These are phyloP conservation scores for Babesia bigemina DNA, from an alignment of 169 alveolate species.

Conservation along the genomic window DNA sequence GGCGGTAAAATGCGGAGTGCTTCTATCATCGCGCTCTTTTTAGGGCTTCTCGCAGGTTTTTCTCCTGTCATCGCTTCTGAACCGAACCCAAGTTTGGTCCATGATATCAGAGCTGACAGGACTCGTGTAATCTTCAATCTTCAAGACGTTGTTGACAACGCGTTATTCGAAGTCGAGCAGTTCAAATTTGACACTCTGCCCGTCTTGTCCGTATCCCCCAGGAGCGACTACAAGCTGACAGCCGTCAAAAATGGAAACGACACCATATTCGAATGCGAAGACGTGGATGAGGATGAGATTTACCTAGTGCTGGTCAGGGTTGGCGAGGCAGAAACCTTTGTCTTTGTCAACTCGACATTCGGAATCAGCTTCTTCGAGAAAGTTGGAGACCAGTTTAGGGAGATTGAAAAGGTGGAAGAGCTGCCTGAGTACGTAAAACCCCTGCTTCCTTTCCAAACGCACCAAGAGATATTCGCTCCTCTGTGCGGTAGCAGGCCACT, in stretches of 20 bases:
- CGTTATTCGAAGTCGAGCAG: background rate
- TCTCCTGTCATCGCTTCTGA: too few species aligned
- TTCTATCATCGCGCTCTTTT: too few species aligned
- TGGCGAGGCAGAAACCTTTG: background rate
- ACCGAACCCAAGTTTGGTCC: too few species aligned
- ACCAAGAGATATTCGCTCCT: background rate
- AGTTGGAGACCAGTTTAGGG: background rate
- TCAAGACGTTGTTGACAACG: background rate
- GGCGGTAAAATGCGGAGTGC: too few species aligned
- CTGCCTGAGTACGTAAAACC: slow-evolving; percentile 1
- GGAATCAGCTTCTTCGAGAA: slow-evolving; percentile 19
- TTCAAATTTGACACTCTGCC: background rate
- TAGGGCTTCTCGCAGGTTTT: too few species aligned
- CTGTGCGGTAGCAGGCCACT: slow-evolving; percentile 22
- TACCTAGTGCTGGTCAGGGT: background rate
- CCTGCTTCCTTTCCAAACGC: slow-evolving; percentile 1
- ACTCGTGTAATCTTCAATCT: background rate
- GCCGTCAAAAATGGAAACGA: slow-evolving; percentile 2
- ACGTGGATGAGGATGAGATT: slow-evolving; percentile 2
- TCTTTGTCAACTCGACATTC: slow-evolving; percentile 3
- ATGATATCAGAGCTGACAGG: background rate
- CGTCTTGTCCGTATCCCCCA: slow-evolving; percentile 8
- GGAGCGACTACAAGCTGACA: background rate
- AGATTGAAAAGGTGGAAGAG: slow-evolving; percentile 1
- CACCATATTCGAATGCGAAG: background rate